A percentile compares a stretch with the other conserved stretches of the same genome.
Evolutionary conservation across 495 filamentous ascomycete species (phyloP).

Genomic region (Penicillium dipodomyicola): DNA sequence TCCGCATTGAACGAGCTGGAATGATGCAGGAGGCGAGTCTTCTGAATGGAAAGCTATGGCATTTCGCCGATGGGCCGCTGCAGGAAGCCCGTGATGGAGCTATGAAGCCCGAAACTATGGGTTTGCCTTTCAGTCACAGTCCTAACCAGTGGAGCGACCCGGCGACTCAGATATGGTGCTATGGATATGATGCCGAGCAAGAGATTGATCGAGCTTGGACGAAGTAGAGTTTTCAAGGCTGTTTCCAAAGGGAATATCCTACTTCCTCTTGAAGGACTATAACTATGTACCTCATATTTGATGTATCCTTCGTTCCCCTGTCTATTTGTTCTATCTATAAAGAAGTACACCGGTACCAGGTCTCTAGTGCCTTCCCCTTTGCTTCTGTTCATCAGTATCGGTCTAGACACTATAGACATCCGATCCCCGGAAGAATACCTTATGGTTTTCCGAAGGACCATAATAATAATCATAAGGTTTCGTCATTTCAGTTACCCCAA

Average conservation of each 20-base stretch:
- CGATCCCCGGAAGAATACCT: not conserved
- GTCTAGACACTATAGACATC: not conserved
- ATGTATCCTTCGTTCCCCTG: not conserved
- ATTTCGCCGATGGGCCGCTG: conserved; percentile 44
- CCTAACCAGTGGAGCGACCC: conserved; percentile 52
- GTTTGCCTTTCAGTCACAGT: conserved; percentile 30
- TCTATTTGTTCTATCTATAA: not conserved
- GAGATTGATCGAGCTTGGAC: conserved; percentile 31
- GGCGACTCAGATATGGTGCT: conserved; percentile 44
- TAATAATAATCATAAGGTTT: not conserved
- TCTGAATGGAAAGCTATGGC: conserved; percentile 42
- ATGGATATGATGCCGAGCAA: conserved; percentile 48
- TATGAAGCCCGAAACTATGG: conserved; percentile 34
- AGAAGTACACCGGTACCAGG: not conserved
- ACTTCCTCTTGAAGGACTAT: not conserved
- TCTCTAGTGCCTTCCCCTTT: not conserved
- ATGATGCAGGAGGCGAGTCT: conserved; percentile 39
- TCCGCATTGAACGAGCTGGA: conserved; percentile 27
- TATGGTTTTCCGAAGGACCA: not conserved
- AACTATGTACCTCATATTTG: not conserved
- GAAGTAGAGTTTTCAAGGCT: too few relatives aligned
- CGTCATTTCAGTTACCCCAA: not conserved
- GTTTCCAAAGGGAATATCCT: not conserved
- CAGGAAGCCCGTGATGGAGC: conserved; percentile 42
- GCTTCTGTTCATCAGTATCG: not conserved